These are phyloP conservation scores for Yamadazyma atlantica DNA, from an alignment of 1,139 yeast genomes.

Conservation along the genomic window DNA sequence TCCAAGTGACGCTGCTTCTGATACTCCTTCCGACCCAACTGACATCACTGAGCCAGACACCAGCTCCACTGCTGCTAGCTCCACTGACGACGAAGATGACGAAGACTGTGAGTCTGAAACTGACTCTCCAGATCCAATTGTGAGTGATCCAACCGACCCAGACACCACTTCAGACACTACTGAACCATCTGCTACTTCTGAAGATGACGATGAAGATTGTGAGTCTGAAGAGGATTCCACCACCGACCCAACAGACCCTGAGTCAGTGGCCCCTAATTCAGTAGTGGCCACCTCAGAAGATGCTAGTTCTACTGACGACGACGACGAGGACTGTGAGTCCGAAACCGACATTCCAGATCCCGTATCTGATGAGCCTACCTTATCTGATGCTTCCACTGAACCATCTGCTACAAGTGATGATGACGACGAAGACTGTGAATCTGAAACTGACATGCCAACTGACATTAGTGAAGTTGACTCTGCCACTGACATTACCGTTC, in stretches of 20 bases:
- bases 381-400: not conserved
- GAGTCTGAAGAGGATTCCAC: slow-evolving; percentile 3
- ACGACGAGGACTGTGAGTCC: slow-evolving; percentile 13
- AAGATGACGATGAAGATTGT: slow-evolving; percentile 14
- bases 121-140: too few relatives aligned
- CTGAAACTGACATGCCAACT: not conserved
- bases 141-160: not conserved
- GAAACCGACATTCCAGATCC: too few relatives aligned
- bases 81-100: too few relatives aligned
- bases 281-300: too few relatives aligned
- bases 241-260: slow-evolving; percentile 4
- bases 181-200: too few relatives aligned
- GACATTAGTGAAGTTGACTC: not conserved
- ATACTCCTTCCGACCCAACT: slow-evolving; percentile 2
- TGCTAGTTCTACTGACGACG: too few relatives aligned
- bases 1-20: not conserved
- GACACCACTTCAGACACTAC: slow-evolving; percentile 5
- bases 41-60: too few relatives aligned
- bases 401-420: slow-evolving; percentile 8
- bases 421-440: slow-evolving; percentile 13
- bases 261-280: too few relatives aligned
- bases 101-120: too few relatives aligned
- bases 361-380: too few relatives aligned
- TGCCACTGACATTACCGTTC: not conserved
- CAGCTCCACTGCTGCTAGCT: slow-evolving; percentile 7